These are phyloP conservation scores for Beauveria sp. DNA, from an alignment of 2,329 filamentous ascomycete genomes.

Conservation along the genomic window DNA sequence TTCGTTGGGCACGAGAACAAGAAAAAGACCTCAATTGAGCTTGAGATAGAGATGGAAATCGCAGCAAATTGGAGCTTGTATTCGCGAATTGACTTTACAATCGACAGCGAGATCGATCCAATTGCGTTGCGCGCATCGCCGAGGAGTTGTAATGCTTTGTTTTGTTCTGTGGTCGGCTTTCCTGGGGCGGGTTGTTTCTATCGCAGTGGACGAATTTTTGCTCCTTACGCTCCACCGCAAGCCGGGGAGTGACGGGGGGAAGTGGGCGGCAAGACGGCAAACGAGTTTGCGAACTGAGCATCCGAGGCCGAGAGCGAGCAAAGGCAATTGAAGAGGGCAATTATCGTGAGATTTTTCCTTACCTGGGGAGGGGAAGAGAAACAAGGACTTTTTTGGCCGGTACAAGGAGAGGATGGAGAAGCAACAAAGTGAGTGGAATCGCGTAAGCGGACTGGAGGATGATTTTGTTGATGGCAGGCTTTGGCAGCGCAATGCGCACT, in stretches of 20 bases:
- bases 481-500: constrained; percentile 5
- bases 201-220: neutral
- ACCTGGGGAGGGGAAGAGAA: too few species aligned
- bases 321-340: too few species aligned
- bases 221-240: neutral
- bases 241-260: neutral
- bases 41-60: neutral
- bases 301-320: too few species aligned
- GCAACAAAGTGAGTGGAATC: constrained; percentile 12
- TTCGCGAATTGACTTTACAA: neutral
- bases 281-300: neutral
- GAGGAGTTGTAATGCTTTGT: neutral
- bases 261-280: neutral
- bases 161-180: neutral
- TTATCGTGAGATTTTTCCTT: too few species aligned
- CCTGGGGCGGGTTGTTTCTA: neutral
- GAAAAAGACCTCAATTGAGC: constrained; percentile 1
- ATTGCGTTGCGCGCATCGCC: neutral
- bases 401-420: constrained; percentile 14
- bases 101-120: neutral
- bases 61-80: neutral
- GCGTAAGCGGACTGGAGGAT: constrained; percentile 18
- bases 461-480: constrained; percentile 18
- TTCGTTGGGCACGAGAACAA: neutral
- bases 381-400: constrained; percentile 1